phyloP scores from a whole-genome alignment of 176 grass and related monocot species.

The barley (Hordeum vulgare) region MorexV3_pseudomolecules_assembly NC_058519.1:656809009-656809508 shows the following conservation, averaged over 20 bases:
- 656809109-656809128: conserved; percentile 1
- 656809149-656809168: conserved; percentile 6
- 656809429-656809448: background rate
- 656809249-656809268: conserved; percentile 25
- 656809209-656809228: background rate
- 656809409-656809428: background rate
- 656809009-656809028: conserved; percentile 30
- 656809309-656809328: background rate
- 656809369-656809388: background rate
- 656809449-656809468: background rate
- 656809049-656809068: conserved; percentile 19
- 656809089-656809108: conserved; percentile 26
- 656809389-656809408: conserved; percentile 7
- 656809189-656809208: conserved; percentile 2
- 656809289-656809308: too few species aligned
- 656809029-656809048: conserved; percentile 21
- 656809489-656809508: background rate
- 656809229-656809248: background rate
- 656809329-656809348: background rate
- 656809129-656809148: background rate
- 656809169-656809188: conserved; percentile 29
- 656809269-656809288: conserved; percentile 13
- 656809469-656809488: background rate
- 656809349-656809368: background rate
- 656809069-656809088: conserved; percentile 8